Evolutionary conservation across 148 eudicot species (phyloP).

Genomic region (Nepenthes mirabilis): DNA sequence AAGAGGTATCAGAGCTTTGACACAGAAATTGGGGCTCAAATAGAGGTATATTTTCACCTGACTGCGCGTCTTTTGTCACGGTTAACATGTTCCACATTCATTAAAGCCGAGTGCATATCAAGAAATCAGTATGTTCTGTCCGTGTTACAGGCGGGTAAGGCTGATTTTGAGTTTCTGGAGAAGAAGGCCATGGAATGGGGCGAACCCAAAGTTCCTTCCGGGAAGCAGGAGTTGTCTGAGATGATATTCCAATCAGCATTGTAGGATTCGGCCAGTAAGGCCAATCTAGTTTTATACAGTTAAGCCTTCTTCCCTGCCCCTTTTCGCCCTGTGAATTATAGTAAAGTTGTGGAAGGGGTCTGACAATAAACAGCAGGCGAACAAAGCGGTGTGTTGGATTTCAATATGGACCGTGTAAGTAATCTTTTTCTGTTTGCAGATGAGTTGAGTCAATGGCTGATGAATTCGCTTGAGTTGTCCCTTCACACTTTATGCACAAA

Average conservation of each 20-base stretch:
- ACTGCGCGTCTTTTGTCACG: not conserved
- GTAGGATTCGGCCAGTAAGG: constrained; percentile 6
- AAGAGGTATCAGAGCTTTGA: constrained; percentile 91
- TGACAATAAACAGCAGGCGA: too few species aligned
- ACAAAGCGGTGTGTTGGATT: too few species aligned
- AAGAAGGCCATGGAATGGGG: constrained; percentile 93
- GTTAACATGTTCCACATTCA: not conserved
- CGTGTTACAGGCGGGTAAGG: constrained; percentile 67
- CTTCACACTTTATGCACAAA: too few species aligned
- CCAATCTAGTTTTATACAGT: not conserved
- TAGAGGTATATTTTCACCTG: constrained; percentile 41
- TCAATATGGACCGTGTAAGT: too few species aligned
- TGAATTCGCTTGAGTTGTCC: too few species aligned
- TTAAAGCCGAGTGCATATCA: not conserved
- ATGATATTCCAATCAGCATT: constrained; percentile 80
- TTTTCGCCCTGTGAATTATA: not conserved
- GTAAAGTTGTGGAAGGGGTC: too few species aligned
- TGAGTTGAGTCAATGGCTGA: too few species aligned
- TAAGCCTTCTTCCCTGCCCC: not conserved
- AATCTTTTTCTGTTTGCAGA: too few species aligned
- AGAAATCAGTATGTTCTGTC: not conserved
- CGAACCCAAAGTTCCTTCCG: constrained; percentile 89
- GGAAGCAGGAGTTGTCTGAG: constrained; percentile 92
- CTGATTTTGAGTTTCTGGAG: constrained; percentile 76
- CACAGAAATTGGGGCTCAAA: constrained; percentile 56